Evolutionary conservation across 1,284 basidiomycete species (phyloP).

Genomic region (Puccinia triticina): DNA sequence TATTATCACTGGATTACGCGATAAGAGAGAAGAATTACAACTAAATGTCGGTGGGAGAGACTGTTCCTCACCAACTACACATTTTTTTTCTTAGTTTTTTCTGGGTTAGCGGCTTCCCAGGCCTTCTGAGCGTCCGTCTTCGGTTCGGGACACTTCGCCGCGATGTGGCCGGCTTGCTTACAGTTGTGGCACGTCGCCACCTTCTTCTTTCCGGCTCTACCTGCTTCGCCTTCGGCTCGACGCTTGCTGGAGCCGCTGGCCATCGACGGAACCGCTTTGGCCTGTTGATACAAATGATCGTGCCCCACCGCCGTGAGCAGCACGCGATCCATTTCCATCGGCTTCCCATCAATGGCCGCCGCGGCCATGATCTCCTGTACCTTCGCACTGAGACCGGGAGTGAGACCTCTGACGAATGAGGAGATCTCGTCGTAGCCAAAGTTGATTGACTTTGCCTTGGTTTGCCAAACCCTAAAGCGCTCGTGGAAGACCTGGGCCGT

Average conservation of each 20-base stretch:
- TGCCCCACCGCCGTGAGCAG: not conserved
- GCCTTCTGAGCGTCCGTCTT: not conserved
- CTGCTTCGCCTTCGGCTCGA: not conserved
- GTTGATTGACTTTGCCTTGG: not conserved
- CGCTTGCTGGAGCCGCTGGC: not conserved
- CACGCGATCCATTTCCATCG: not conserved
- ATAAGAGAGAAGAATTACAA: not conserved
- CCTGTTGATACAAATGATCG: not conserved
- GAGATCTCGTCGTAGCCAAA: not conserved
- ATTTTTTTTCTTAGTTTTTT: not conserved
- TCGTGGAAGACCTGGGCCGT: not conserved
- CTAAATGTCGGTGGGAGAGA: conserved; percentile 11
- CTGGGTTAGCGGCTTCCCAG: not conserved
- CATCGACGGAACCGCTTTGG: no score
- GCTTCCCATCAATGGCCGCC: not conserved
- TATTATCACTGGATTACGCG: not conserved
- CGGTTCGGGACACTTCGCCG: not conserved
- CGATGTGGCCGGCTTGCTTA: not conserved
- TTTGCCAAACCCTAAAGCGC: not conserved
- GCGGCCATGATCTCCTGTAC: not conserved
- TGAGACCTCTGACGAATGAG: not conserved
- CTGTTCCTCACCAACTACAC: not conserved
- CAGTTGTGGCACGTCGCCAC: not conserved
- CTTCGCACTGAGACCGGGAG: not conserved
- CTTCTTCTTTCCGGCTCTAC: not conserved